Base-by-base conservation (phyloP, 176 grass and related monocot species). In the Cenchrus americanus region DNA sequence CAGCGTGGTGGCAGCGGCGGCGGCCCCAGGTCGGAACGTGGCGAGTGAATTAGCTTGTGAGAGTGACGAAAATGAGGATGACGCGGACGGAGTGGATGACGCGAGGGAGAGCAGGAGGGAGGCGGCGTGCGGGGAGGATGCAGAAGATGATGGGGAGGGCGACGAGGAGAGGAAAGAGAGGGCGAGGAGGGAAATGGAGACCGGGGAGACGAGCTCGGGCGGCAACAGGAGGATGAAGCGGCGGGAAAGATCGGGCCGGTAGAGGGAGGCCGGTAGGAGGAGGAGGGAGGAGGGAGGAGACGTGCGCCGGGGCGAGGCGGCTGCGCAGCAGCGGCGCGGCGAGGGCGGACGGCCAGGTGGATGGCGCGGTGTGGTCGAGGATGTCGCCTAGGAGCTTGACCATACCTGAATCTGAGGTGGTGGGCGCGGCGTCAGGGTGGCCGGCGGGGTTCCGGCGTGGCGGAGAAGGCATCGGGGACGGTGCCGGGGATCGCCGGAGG, bases 271-370 rank as follows among this genome's bases (percentile, higher is more conserved):
- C 15, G 69, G 87, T 84, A 87, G 84, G 84, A 32, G 47, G 81
- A 89, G 88, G 30, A 88, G 88, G 47, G 81, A 89, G 88, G 30
- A 88, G 88, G 7, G 82, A 79, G 22, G 86, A 80, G 59, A 94
- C 52, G 26, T 88, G 75, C 34, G 62, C 55, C 51, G 83, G 6
- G 12, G 81, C 66, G 74, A 87, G 77, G 44, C 78, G 85, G 51
- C 73, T 58, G 70, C 41, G 86, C 66, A 85, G 61, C 34, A 26
- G 75, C 76, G 88, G 87, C 55, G 74, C 67, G 61, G 77, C 66
- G 15, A 84, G 88, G 24, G 88, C 72, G 2, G 85, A 84, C 44
- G 69, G 73, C 81, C 88, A 90, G 66, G 80, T 79, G 48, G 60
- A 47, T 5, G 88, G 80, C 17, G 86, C n/a, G 26, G 37, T 76